Evolutionary conservation across 2,329 filamentous ascomycete species (phyloP).

Genomic region (Colletotrichum euphorbiae): DNA sequence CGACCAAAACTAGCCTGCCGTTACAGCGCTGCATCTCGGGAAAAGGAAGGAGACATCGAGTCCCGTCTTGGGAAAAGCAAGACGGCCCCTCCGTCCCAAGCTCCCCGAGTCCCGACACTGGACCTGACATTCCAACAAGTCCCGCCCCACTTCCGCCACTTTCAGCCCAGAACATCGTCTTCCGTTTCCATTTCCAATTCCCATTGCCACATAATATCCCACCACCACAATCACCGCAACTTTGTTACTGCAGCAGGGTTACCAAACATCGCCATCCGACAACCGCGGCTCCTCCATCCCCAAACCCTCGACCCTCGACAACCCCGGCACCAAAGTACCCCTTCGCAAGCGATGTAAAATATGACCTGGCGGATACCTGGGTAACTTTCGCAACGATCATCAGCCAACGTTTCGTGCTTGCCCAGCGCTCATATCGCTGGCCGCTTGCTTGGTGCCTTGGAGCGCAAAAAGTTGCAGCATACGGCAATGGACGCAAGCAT

Average conservation of each 20-base stretch:
- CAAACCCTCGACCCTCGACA: constrained; percentile 6
- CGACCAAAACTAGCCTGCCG: constrained; percentile 23
- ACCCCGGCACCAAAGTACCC: background rate
- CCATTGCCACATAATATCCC: background rate
- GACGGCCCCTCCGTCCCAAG: constrained; percentile 20
- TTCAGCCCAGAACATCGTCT: background rate
- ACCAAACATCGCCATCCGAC: constrained; percentile 17
- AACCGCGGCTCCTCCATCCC: background rate
- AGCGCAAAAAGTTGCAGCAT: constrained; percentile 33
- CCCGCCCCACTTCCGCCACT: constrained; percentile 7
- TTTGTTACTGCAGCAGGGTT: background rate
- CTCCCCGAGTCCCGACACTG: constrained; percentile 29
- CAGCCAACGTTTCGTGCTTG: constrained; percentile 32
- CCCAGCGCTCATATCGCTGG: constrained; percentile 34
- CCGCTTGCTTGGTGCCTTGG: constrained; percentile 40
- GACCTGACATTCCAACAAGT: constrained; percentile 29
- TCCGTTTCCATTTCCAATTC: constrained; percentile 1
- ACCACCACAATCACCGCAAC: background rate
- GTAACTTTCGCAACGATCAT: constrained; percentile 18
- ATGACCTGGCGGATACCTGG: constrained; percentile 1
- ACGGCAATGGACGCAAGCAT: constrained; percentile 54
- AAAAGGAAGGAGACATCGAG: background rate
- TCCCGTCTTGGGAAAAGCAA: constrained; percentile 1
- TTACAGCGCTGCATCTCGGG: constrained; percentile 10
- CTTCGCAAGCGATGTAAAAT: background rate